These are phyloP conservation scores for Boletus rubroflammeus DNA, from an alignment of 768 basidiomycete genomes.

Conservation along the genomic window DNA sequence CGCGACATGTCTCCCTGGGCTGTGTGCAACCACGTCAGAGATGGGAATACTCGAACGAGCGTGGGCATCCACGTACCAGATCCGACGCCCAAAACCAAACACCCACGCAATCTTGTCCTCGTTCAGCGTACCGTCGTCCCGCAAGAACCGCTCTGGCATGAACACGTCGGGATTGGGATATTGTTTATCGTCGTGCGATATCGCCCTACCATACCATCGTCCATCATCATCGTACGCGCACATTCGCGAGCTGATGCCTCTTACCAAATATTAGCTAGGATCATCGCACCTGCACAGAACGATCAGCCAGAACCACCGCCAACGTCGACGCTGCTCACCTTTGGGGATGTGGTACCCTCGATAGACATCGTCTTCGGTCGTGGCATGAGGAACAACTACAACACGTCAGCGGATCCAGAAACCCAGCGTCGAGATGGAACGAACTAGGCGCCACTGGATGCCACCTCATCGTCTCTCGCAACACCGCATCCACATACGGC, in stretches of 20 bases:
- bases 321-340: not conserved
- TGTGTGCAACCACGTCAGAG: not conserved
- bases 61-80: slow-evolving; percentile 10
- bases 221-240: not conserved
- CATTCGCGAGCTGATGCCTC: not conserved
- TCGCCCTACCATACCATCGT: slow-evolving; percentile 30
- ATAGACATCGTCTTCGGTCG: slow-evolving; percentile 35
- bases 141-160: slow-evolving; percentile 38
- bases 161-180: slow-evolving; percentile 35
- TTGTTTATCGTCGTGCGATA: slow-evolving; percentile 37
- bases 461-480: slow-evolving; percentile 34
- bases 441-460: slow-evolving; percentile 23
- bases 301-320: not conserved
- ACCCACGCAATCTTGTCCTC: slow-evolving; percentile 7
- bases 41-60: not conserved
- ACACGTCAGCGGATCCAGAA: not conserved
- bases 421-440: not conserved
- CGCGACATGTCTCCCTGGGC: slow-evolving; percentile 21
- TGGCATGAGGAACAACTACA: slow-evolving; percentile 41
- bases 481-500: slow-evolving; percentile 34
- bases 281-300: slow-evolving; percentile 1
- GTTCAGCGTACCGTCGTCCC: slow-evolving; percentile 13
- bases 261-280: slow-evolving; percentile 16
- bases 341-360: slow-evolving; percentile 34
- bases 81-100: slow-evolving; percentile 23